phyloP scores from a whole-genome alignment of 129 eudicot genomes.

The Heracleum sosnowskyi region DNA sequence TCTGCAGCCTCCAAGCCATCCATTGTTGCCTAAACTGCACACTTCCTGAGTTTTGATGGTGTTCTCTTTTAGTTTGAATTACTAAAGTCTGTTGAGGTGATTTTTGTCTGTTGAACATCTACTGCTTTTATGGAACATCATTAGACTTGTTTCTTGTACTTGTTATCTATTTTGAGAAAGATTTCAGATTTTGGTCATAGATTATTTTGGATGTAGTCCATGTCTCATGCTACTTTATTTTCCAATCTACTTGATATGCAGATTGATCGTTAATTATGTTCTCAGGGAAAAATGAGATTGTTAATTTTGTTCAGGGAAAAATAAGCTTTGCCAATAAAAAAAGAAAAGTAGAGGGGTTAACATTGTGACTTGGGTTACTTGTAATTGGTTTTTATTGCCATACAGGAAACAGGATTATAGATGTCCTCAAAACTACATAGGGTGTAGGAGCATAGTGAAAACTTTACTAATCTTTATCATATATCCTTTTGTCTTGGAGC shows the following conservation, averaged over 20 bases:
- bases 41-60: background rate
- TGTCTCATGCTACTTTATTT: background rate
- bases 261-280: background rate
- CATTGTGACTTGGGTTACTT: background rate
- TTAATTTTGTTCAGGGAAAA: no score
- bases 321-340: background rate
- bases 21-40: conserved; percentile 24
- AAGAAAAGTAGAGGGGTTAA: background rate
- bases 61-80: background rate
- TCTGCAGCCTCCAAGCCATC: conserved; percentile 77
- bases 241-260: background rate
- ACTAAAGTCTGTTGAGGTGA: background rate
- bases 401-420: background rate
- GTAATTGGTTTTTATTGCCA: background rate
- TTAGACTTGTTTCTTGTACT: background rate
- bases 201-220: no score
- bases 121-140: conserved; percentile 3
- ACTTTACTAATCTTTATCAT: background rate
- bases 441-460: no score
- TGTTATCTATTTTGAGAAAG: background rate
- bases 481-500: background rate
- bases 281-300: background rate
- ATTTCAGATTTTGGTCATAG: conserved; percentile 7
- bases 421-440: no score
- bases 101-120: conserved; percentile 4